Evolutionary conservation across 179 eudicot species (phyloP).

Genomic region (Silene coronaria): DNA sequence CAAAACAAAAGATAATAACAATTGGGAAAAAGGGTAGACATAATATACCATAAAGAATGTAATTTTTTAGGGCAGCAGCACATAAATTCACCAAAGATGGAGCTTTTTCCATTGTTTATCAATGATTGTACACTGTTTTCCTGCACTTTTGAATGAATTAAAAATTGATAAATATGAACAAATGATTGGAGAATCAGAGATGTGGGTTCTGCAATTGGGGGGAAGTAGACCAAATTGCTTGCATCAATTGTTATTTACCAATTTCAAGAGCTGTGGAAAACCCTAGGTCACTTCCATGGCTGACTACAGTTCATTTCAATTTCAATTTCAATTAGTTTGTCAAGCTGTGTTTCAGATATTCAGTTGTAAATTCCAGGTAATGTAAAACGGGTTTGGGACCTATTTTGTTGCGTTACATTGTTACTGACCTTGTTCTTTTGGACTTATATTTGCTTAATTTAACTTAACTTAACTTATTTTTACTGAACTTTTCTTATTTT

Average conservation of each 20-base stretch:
- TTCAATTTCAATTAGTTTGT: neutral
- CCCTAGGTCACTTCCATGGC: neutral
- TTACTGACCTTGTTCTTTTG: no score
- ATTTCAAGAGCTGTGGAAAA: neutral
- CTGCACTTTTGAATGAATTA: neutral
- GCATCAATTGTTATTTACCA: no score
- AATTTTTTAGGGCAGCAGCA: constrained; percentile 29
- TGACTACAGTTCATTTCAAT: neutral
- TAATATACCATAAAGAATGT: constrained; percentile 48
- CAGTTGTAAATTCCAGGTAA: no score
- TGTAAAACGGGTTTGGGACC: no score
- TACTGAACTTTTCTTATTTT: no score
- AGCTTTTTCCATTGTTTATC: constrained; percentile 36
- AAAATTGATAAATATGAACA: no score
- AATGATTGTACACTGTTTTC: neutral
- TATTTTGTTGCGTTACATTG: no score
- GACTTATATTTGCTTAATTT: no score
- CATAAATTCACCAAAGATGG: constrained; percentile 58
- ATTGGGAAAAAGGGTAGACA: neutral
- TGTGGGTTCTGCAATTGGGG: neutral
- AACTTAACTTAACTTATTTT: no score
- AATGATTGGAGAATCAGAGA: neutral
- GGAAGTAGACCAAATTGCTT: neutral
- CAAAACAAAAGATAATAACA: neutral
- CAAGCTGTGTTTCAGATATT: no score